phyloP scores from a whole-genome alignment of 2,329 filamentous ascomycete genomes.

The Sphaerulina vaccinii region DNA sequence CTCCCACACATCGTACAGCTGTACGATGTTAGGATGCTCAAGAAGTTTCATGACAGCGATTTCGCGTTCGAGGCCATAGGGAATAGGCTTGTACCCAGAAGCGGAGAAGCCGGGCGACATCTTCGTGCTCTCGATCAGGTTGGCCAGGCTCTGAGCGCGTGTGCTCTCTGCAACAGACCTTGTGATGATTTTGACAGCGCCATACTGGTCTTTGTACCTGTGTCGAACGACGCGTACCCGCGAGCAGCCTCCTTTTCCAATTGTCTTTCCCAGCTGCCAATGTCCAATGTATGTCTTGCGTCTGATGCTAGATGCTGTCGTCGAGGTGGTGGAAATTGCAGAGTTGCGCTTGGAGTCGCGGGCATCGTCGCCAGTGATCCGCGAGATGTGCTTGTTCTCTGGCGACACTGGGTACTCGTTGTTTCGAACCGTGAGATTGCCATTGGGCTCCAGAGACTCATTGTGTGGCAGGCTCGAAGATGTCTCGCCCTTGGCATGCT shows the following conservation, averaged over 20 bases:
- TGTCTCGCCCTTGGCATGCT: slow-evolving; percentile 22
- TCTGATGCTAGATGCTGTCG: slow-evolving; percentile 50
- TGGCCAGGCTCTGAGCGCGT: slow-evolving; percentile 80
- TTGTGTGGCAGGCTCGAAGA: slow-evolving; percentile 41
- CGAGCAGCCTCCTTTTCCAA: slow-evolving; percentile 87
- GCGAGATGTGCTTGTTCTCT: slow-evolving; percentile 56
- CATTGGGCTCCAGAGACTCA: slow-evolving; percentile 46
- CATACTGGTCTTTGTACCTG: slow-evolving; percentile 69
- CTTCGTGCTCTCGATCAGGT: slow-evolving; percentile 73
- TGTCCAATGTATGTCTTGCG: slow-evolving; percentile 77
- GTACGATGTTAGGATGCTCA: slow-evolving; percentile 91
- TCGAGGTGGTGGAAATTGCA: slow-evolving; percentile 56
- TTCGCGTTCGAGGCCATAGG: slow-evolving; percentile 87
- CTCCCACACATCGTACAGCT: slow-evolving; percentile 96
- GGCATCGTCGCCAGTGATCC: slow-evolving; percentile 47
- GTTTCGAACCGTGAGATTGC: slow-evolving; percentile 43
- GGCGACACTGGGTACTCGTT: slow-evolving; percentile 36
- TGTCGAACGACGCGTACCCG: slow-evolving; percentile 85
- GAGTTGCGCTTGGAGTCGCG: slow-evolving; percentile 53
- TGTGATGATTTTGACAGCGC: slow-evolving; percentile 93
- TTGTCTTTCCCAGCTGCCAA: slow-evolving; percentile 85
- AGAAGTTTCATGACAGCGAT: slow-evolving; percentile 97
- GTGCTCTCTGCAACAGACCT: slow-evolving; percentile 74
- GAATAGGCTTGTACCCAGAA: slow-evolving; percentile 45
- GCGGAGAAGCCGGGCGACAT: slow-evolving; percentile 19